Evolutionary conservation across 306 rosid species (phyloP).

Genomic region (Luffa acutangula): DNA sequence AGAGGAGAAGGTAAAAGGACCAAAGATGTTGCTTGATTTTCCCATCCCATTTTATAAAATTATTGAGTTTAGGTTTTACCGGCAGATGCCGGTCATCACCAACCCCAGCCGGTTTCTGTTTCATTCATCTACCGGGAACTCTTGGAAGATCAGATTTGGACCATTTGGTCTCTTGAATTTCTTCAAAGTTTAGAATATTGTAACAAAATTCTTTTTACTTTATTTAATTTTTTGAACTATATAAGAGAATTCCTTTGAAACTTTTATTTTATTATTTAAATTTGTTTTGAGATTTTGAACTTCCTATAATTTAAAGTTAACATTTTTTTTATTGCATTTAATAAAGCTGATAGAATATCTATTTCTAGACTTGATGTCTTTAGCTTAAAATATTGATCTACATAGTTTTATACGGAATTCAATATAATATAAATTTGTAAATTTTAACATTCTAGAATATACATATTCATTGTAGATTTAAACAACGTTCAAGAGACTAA

Average conservation of each 20-base stretch:
- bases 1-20: background rate
- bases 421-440: background rate
- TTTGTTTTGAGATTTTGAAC: background rate
- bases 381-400: too few relatives aligned
- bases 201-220: background rate
- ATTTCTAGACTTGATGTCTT: too few relatives aligned
- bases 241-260: background rate
- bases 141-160: background rate
- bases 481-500: too few relatives aligned
- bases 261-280: background rate
- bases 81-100: background rate
- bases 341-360: background rate
- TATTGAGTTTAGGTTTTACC: background rate
- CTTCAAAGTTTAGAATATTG: background rate
- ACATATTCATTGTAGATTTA: background rate
- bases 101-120: background rate
- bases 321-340: background rate
- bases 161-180: background rate
- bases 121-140: background rate
- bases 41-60: background rate
- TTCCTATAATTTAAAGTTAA: background rate
- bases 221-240: background rate
- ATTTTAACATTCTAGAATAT: background rate
- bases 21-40: background rate
- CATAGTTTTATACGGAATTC: too few relatives aligned